phyloP scores from a whole-genome alignment of 345 rosid genomes.

The Citrus glauca region DNA sequence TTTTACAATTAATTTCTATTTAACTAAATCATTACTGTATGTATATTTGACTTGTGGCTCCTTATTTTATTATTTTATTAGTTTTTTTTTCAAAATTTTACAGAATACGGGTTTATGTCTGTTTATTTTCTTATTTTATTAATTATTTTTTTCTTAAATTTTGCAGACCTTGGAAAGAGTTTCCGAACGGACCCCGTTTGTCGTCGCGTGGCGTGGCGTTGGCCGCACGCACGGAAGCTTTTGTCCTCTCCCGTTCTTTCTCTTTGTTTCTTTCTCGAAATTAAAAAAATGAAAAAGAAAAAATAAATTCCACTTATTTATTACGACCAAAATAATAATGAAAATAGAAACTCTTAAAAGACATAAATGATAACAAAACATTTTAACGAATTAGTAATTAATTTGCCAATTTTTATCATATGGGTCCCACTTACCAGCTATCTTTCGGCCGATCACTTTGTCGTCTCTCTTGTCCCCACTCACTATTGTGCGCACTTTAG shows the following conservation, averaged over 20 bases:
- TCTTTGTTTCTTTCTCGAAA: conserved; percentile 12
- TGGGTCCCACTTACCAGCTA: conserved; percentile 35
- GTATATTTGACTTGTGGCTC: too few species aligned
- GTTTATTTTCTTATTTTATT: too few species aligned
- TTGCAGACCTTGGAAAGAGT: background rate
- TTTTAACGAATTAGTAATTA: background rate
- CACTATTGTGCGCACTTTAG: conserved; percentile 16
- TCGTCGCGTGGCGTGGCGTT: conserved; percentile 31
- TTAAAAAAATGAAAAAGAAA: background rate
- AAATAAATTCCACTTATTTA: background rate
- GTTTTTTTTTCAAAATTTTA: too few species aligned
- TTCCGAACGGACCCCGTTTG: conserved; percentile 37
- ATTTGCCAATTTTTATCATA: conserved; percentile 4
- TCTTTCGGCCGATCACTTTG: conserved; percentile 42
- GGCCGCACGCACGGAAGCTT: conserved; percentile 31
- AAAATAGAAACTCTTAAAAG: background rate
- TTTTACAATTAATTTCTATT: too few species aligned
- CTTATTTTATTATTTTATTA: too few species aligned
- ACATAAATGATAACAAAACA: background rate
- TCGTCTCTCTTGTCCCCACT: conserved; percentile 24
- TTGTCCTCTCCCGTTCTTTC: conserved; percentile 14
- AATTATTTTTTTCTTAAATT: background rate
- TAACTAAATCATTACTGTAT: too few species aligned
- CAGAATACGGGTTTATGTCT: too few species aligned
- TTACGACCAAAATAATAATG: background rate